Conservation (phyloP, 805 yeast genomes). For the Yamadazyma sp. region DNA sequence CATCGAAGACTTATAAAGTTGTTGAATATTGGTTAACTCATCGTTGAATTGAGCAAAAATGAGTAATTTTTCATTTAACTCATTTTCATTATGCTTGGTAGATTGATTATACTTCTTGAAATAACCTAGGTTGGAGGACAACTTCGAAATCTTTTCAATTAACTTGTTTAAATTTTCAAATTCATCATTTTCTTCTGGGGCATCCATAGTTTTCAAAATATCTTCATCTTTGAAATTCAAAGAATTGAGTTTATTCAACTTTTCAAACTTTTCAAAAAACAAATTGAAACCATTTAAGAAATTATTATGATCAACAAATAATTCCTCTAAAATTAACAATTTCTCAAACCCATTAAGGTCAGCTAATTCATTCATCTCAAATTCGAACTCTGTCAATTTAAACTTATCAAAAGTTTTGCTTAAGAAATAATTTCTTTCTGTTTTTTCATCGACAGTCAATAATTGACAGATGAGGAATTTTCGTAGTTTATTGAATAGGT, state of each 20-base stretch:
- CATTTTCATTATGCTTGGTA: constrained; percentile 24
- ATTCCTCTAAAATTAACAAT: constrained; percentile 16
- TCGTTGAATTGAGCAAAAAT: constrained; percentile 35
- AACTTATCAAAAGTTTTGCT: constrained; percentile 24
- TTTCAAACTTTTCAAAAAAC: constrained; percentile 27
- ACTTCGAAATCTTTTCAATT: constrained; percentile 27
- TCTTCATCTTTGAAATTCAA: constrained; percentile 4
- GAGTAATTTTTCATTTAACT: constrained; percentile 32
- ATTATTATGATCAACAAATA: constrained; percentile 23
- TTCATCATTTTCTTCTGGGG: neutral
- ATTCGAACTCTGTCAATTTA: constrained; percentile 8
- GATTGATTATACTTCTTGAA: constrained; percentile 37
- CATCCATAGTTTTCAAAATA: constrained; percentile 1
- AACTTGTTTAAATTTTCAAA: constrained; percentile 22
- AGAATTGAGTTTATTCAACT: constrained; percentile 4
- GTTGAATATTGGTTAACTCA: constrained; percentile 27
- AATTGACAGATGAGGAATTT: constrained; percentile 38
- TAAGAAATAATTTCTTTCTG: constrained; percentile 28
- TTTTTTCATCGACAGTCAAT: constrained; percentile 31
- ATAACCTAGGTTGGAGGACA: constrained; percentile 33
- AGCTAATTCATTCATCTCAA: constrained; percentile 6
- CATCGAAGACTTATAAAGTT: constrained; percentile 27
- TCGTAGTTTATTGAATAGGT: constrained; percentile 33
- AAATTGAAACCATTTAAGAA: constrained; percentile 19
- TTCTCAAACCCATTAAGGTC: constrained; percentile 15